A percentile compares a stretch with the other conserved stretches of the same genome.
Evolutionary conservation across 2,329 filamentous ascomycete species (phyloP).

Genomic region (Zymoseptoria tritici): DNA sequence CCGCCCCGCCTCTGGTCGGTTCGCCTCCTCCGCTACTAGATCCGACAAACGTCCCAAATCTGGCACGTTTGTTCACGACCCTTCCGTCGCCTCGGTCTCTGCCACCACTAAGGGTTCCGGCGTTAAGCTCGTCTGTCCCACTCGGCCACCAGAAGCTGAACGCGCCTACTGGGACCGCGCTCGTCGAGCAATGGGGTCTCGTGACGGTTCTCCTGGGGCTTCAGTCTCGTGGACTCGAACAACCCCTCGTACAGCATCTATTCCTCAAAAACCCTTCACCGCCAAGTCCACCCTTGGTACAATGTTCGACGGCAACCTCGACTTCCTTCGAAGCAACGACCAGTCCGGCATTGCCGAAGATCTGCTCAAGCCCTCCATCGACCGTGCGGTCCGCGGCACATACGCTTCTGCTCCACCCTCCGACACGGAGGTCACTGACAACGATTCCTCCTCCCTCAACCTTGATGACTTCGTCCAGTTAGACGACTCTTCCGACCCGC

Average conservation of each 20-base stretch:
- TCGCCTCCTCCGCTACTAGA: neutral
- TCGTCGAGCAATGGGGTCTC: slow-evolving; percentile 19
- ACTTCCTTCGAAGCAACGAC: slow-evolving; percentile 65
- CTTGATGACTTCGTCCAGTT: slow-evolving; percentile 24
- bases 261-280: slow-evolving; percentile 25
- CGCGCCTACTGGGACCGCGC: slow-evolving; percentile 27
- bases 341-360: slow-evolving; percentile 45
- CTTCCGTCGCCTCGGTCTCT: slow-evolving; percentile 15
- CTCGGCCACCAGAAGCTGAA: slow-evolving; percentile 13
- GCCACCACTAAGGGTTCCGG: slow-evolving; percentile 16
- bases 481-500: slow-evolving; percentile 13
- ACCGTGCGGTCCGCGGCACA: slow-evolving; percentile 36
- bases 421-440: slow-evolving; percentile 12
- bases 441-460: slow-evolving; percentile 14
- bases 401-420: slow-evolving; percentile 44
- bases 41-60: slow-evolving; percentile 8
- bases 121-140: slow-evolving; percentile 16
- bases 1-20: neutral
- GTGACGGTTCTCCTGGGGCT: slow-evolving; percentile 25
- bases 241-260: slow-evolving; percentile 13
- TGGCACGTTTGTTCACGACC: slow-evolving; percentile 16
- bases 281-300: slow-evolving; percentile 27
- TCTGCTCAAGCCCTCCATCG: slow-evolving; percentile 31
- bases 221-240: slow-evolving; percentile 18
- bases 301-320: slow-evolving; percentile 33